Conservation (phyloP, 176 grass and related monocot genomes). For the Pontederia crassipes region DNA sequence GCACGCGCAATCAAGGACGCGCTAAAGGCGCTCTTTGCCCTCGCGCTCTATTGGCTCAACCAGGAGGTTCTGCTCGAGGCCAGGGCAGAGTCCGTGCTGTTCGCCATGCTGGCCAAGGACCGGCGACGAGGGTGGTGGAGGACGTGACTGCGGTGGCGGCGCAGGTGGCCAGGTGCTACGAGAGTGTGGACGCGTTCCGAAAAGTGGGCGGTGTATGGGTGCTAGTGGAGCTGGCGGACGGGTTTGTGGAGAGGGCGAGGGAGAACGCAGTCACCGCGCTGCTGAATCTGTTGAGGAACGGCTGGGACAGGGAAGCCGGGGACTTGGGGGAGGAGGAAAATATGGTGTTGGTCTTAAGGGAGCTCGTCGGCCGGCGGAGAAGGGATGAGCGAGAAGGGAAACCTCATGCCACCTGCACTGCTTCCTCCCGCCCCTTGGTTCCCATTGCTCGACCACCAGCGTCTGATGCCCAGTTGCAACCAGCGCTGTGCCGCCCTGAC, state of each 20-base stretch:
- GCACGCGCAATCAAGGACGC: slow-evolving; percentile 77
- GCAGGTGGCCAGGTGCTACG: slow-evolving; percentile 80
- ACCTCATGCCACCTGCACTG: too few species aligned
- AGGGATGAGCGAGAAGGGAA: slow-evolving; percentile 42
- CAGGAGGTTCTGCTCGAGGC: slow-evolving; percentile 39
- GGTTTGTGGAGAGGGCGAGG: slow-evolving; percentile 21
- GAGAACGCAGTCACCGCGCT: slow-evolving; percentile 73
- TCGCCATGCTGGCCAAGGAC: too few species aligned
- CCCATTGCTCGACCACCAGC: too few species aligned
- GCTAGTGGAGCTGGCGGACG: slow-evolving; percentile 59
- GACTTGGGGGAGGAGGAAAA: slow-evolving; percentile 43
- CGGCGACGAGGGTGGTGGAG: slow-evolving; percentile 51
- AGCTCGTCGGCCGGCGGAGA: slow-evolving; percentile 30
- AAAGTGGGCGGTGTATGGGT: slow-evolving; percentile 52
- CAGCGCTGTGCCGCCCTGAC: too few species aligned
- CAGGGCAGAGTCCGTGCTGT: slow-evolving; percentile 17
- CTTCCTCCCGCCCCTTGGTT: too few species aligned
- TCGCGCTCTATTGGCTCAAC: slow-evolving; percentile 56
- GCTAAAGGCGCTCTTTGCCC: slow-evolving; percentile 74
- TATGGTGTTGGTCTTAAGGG: slow-evolving; percentile 32
- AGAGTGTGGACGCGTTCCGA: slow-evolving; percentile 56
- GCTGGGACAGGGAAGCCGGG: slow-evolving; percentile 33
- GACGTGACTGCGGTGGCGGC: slow-evolving; percentile 66
- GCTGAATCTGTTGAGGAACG: slow-evolving; percentile 68
- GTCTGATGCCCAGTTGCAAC: too few species aligned